phyloP scores from a whole-genome alignment of 371 early-diverging fungal genomes.

The Blakeslea trispora region DNA sequence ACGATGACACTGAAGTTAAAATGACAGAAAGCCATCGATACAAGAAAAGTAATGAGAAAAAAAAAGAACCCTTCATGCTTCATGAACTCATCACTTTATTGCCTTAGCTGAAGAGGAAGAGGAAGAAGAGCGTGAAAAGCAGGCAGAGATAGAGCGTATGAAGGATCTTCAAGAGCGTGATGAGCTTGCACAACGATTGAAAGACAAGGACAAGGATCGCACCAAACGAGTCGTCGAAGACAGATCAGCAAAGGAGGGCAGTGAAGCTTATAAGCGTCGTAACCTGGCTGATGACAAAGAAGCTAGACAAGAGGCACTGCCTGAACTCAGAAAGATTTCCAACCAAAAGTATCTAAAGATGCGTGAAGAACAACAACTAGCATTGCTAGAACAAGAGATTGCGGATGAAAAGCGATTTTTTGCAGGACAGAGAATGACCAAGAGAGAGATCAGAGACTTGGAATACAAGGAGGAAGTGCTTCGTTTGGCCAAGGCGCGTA shows the following conservation, averaged over 20 bases:
- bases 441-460: conserved; percentile 72
- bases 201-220: conserved; percentile 80
- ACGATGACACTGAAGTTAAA: conserved; percentile 55
- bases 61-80: too few relatives aligned
- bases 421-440: conserved; percentile 72
- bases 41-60: conserved; percentile 44
- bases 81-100: too few relatives aligned
- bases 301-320: conserved; percentile 62
- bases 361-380: conserved; percentile 83
- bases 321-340: conserved; percentile 78
- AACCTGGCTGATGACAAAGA: conserved; percentile 84
- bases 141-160: conserved; percentile 54
- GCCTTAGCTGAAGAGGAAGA: conserved; percentile 15
- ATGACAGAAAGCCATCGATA: conserved; percentile 33
- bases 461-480: conserved; percentile 86
- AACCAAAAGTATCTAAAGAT: conserved; percentile 90
- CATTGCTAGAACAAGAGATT: conserved; percentile 75
- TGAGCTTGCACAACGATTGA: conserved; percentile 83
- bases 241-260: conserved; percentile 71
- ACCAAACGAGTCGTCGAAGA: conserved; percentile 85
- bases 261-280: conserved; percentile 71
- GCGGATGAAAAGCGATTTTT: conserved; percentile 90
- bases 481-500: conserved; percentile 81
- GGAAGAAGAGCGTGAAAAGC: conserved; percentile 48
- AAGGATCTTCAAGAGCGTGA: conserved; percentile 82